Conservation (phyloP, 2,329 filamentous ascomycete genomes). For the Rhynchosporium graminicola region DNA sequence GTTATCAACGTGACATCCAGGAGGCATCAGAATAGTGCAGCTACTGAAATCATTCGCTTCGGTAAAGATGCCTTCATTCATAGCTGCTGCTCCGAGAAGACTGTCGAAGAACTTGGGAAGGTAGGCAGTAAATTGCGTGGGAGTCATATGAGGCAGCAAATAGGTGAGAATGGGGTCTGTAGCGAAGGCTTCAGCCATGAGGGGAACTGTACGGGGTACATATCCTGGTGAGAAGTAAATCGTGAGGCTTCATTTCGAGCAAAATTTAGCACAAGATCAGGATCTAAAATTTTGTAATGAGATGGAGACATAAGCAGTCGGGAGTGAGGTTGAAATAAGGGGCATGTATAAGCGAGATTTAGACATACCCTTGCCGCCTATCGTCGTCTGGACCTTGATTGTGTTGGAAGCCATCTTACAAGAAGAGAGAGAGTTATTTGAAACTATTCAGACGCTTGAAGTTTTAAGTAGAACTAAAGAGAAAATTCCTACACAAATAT, state of each 20-base stretch:
- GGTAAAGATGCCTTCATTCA: slow-evolving; percentile 27
- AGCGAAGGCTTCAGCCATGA: slow-evolving; percentile 22
- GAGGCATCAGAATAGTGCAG: slow-evolving; percentile 27
- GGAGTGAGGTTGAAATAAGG: not conserved
- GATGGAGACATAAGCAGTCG: not conserved
- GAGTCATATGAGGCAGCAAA: slow-evolving; percentile 24
- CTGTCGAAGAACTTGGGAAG: slow-evolving; percentile 25
- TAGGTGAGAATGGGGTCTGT: slow-evolving; percentile 28
- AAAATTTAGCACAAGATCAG: not conserved
- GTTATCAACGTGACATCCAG: slow-evolving; percentile 26
- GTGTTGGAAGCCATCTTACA: not conserved
- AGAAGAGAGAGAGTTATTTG: not conserved
- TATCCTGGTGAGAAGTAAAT: slow-evolving; percentile 2
- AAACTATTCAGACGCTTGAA: not conserved
- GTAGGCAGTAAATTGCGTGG: slow-evolving; percentile 21
- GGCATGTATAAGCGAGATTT: not conserved
- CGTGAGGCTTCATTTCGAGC: not conserved
- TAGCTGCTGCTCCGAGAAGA: slow-evolving; percentile 27
- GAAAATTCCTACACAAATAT: not conserved
- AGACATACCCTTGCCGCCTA: slow-evolving; percentile 14
- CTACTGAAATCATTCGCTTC: slow-evolving; percentile 27
- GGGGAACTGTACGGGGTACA: slow-evolving; percentile 6
- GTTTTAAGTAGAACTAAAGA: not conserved
- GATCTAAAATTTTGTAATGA: not conserved
- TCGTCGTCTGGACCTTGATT: slow-evolving; percentile 1